Evolutionary conservation across 768 basidiomycete species (phyloP).

Genomic region (Trichaptum fuscoviolaceum): DNA sequence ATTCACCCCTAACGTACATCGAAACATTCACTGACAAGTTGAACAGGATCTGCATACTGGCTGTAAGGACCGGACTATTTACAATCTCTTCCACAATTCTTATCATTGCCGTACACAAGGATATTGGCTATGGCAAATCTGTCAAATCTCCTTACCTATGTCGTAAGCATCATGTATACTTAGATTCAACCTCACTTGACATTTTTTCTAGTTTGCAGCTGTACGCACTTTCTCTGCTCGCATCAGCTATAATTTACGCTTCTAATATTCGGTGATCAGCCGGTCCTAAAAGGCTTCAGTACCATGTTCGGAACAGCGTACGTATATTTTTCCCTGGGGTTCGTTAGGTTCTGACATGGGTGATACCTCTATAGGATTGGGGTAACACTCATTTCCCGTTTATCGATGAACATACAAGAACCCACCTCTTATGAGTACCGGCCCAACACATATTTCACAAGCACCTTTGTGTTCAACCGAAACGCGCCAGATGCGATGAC

Average conservation of each 20-base stretch:
- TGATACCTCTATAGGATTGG: not conserved
- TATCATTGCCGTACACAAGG: not conserved
- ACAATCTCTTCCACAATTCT: not conserved
- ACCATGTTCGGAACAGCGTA: not conserved
- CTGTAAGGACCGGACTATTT: not conserved
- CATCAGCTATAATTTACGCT: not conserved
- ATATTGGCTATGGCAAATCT: not conserved
- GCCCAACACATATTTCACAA: not conserved
- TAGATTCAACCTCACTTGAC: not conserved
- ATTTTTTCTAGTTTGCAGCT: not conserved
- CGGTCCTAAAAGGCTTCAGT: not conserved
- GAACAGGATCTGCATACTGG: not conserved
- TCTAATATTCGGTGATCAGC: not conserved
- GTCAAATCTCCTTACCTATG: constrained; percentile 1
- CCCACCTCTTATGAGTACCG: not conserved
- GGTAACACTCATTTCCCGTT: not conserved
- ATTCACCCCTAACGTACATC: not conserved
- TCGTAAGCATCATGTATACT: not conserved
- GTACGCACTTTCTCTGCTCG: not conserved
- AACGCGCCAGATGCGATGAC: not conserved
- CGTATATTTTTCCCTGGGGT: not conserved
- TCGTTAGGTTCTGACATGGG: not conserved
- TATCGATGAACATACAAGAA: not conserved
- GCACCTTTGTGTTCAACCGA: not conserved
- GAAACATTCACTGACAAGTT: not conserved